A percentile compares a stretch with the other conserved stretches of the same genome.
These are phyloP conservation scores for Thielaviopsis populi DNA, from an alignment of 2,329 filamentous ascomycete species.

Conservation along the genomic window DNA sequence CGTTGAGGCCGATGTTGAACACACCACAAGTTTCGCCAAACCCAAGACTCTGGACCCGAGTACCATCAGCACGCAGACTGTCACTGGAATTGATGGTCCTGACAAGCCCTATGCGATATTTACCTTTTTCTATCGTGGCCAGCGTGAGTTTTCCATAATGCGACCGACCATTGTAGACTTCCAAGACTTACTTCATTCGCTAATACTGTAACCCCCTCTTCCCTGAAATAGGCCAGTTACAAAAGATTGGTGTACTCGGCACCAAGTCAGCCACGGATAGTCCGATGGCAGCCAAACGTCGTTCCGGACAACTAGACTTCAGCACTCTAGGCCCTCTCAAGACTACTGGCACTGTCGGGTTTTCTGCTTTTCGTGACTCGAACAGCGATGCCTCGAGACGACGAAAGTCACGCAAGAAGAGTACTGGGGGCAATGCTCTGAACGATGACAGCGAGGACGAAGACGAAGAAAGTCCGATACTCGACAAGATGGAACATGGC, in stretches of 20 bases:
- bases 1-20: conserved; percentile 67
- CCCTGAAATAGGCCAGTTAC: conserved; percentile 57
- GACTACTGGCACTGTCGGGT: conserved; percentile 74
- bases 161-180: not conserved
- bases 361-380: conserved; percentile 70
- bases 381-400: conserved; percentile 40
- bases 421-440: conserved; percentile 48
- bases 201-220: not conserved
- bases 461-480: conserved; percentile 48
- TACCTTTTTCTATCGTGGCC: conserved; percentile 93
- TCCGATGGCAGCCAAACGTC: conserved; percentile 52
- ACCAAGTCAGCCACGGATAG: conserved; percentile 49
- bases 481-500: conserved; percentile 50
- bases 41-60: conserved; percentile 92
- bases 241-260: conserved; percentile 84
- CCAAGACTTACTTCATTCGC: not conserved
- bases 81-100: conserved; percentile 92
- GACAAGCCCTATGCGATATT: conserved; percentile 95
- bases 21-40: conserved; percentile 95
- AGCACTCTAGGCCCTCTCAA: conserved; percentile 72
- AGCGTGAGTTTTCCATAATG: conserved; percentile 49
- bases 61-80: conserved; percentile 94
- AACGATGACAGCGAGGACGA: conserved; percentile 59
- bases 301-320: conserved; percentile 73
- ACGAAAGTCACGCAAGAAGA: conserved; percentile 46